Evolutionary conservation across 306 rosid genomes (phyloP), one percentile per base, ranked within the genome.

Genomic region (Cicer yamashitae): DNA sequence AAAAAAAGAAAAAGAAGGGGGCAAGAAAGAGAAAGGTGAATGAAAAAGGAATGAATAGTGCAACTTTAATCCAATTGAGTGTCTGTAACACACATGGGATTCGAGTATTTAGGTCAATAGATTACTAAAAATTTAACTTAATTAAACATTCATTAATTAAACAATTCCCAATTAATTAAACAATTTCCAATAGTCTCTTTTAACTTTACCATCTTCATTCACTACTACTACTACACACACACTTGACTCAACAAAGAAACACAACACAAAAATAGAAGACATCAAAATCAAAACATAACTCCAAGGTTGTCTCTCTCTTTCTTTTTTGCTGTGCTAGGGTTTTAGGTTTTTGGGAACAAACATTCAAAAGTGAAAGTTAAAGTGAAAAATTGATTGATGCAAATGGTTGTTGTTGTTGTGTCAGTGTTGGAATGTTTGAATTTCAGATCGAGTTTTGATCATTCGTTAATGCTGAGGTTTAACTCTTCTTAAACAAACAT

Each of bases 1-100:
- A 51, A 75, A 70, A 52, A 81, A 76, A 76, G 70, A 61, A 75
- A 75, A 76, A 77, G 78, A 65, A 50, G 78, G 78, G 58, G 75
- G 85, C 85, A 82, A 77, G 73, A 82, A 82, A 82, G 85, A 74
- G 79, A 82, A 82, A 82, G 77, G 82, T 64, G 82, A 75, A 82
- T 57, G 65, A 82, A 82, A 82, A 77, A 70, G 71, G 74, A 71
- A 62, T 65, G 22, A 56, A 65, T 65, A 62, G 56, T 71, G 66
- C 30, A 54, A 71, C 82, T 82, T 76, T 82, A 76, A 63, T 61
- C 62, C 17, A 41, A 67, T 57, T 45, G 47, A 45, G 53, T 67
- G 57, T 74, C 65, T 74, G 65, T 74, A 67, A 79, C 79, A 80
- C 84, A 67, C 77, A 81, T 81, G 84, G 77, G 84, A 80, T 74